Base-by-base conservation (phyloP, 169 alveolate genomes). In the Plasmodium knowlesi region DNA sequence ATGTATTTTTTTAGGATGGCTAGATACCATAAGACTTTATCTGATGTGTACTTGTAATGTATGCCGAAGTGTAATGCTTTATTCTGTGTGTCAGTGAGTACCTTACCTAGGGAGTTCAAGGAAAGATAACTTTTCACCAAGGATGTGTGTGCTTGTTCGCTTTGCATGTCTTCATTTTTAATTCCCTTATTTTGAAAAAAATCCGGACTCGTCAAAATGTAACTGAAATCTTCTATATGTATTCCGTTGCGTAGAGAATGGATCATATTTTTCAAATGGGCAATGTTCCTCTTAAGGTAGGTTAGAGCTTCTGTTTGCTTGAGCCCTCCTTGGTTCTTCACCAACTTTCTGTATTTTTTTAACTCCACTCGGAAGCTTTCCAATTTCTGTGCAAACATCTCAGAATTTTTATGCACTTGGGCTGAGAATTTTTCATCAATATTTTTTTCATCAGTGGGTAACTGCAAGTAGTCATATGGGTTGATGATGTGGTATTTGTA, bases 281-380 rank as follows among this genome's bases (percentile, higher is more conserved):
- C 43, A 0, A 74, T 34, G 43, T 86, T 86, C 67, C 86, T 28
- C 80, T 86, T 83, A 37, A 86, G 30, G 70, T 86, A 86, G 8
- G 4, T 9, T 5, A 34, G 14, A 5, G 32, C 70, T 10, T 76
- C 83, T 43, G 22, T 6, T 6, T 70, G 22, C 1, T n/a, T 50
- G 0, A 16, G 28, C 12, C 70, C 88, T 9, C 19, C 30, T 25
- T 86, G 82, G 22, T 74, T 86, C 16, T 86, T 61, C 28, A 32
- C 41, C 32, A 57, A 19, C n/a, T 43, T 37, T 10, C 34, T 9
- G 28, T 86, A 86, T 5, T 22, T 53, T 76, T 73, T 50, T 3
- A 86, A 53, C 9, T 74, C 79, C 22, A 1, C 6, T 3, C 67
- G 28, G 43, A 86, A 86, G 6, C 5, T 37, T 6, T 74, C 37